Percentiles rank a stretch among this genome's conserved stretches.
Evolutionary conservation across 306 rosid species (phyloP).

Genomic region (Comarum palustre): DNA sequence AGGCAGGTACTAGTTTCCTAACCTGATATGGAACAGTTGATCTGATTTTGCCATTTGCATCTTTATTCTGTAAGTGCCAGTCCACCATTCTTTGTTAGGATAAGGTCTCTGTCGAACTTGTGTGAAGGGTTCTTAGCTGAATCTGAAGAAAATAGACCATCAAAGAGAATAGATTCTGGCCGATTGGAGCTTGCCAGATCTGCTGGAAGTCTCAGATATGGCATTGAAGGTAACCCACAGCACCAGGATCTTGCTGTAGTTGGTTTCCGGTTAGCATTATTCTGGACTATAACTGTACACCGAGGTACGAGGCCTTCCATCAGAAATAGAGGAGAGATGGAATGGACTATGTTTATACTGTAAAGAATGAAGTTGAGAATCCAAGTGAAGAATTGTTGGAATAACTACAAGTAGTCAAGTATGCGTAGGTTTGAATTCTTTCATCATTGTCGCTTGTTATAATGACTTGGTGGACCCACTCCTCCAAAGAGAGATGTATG

Average conservation of each 20-base stretch:
- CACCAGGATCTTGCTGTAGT: not conserved
- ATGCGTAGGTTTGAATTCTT: not conserved
- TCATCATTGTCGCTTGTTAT: not conserved
- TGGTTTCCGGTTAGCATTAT: too few species aligned
- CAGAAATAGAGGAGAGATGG: not conserved
- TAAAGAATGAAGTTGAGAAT: too few species aligned
- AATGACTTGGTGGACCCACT: too few species aligned
- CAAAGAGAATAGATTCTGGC: not conserved
- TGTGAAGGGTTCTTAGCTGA: not conserved
- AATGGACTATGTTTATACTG: not conserved
- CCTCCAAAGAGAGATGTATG: too few species aligned
- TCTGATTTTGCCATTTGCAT: not conserved
- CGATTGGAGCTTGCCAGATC: not conserved
- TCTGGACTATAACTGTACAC: not conserved
- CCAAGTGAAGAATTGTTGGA: not conserved
- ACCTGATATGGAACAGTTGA: not conserved
- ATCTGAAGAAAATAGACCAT: not conserved
- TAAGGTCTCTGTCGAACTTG: not conserved
- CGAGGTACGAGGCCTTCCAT: constrained; percentile 8
- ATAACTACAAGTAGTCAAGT: not conserved
- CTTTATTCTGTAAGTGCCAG: not conserved
- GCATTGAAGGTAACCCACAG: not conserved
- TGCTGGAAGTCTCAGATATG: not conserved
- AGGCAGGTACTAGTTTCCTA: not conserved
- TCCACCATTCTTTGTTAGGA: not conserved